Conservation (phyloP, 768 basidiomycete genomes). For the Rickenella mellea region DNA sequence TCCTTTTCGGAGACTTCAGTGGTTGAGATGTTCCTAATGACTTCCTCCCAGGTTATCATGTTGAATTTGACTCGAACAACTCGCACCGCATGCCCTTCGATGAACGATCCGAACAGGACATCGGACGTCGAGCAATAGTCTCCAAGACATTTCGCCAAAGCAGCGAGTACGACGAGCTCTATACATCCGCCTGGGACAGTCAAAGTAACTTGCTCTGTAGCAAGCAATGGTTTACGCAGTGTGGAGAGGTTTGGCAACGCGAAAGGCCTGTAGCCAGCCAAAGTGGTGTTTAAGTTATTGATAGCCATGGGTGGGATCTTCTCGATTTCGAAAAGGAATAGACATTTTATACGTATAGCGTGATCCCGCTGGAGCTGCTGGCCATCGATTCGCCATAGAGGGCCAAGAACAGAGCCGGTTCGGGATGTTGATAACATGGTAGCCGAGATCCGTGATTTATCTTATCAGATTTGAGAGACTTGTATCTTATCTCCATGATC, state of each 20-base stretch:
- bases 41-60: background rate
- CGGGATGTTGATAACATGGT: too few species aligned
- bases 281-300: background rate
- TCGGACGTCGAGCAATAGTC: conserved; percentile 14
- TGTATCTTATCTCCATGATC: too few species aligned
- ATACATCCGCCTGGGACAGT: too few species aligned
- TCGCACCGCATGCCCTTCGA: too few species aligned
- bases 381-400: too few species aligned
- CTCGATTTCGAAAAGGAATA: too few species aligned
- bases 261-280: conserved; percentile 1
- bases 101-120: conserved; percentile 12
- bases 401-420: too few species aligned
- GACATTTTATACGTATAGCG: too few species aligned
- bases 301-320: background rate
- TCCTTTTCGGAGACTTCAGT: background rate
- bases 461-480: too few species aligned
- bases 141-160: conserved; percentile 14
- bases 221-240: background rate
- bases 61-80: background rate
- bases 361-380: too few species aligned
- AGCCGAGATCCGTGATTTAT: too few species aligned
- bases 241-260: conserved; percentile 1
- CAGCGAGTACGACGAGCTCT: conserved; percentile 15
- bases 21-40: background rate
- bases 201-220: conserved; percentile 2